These are phyloP conservation scores for Inga laurina DNA, from an alignment of 306 rosid species.

Conservation along the genomic window DNA sequence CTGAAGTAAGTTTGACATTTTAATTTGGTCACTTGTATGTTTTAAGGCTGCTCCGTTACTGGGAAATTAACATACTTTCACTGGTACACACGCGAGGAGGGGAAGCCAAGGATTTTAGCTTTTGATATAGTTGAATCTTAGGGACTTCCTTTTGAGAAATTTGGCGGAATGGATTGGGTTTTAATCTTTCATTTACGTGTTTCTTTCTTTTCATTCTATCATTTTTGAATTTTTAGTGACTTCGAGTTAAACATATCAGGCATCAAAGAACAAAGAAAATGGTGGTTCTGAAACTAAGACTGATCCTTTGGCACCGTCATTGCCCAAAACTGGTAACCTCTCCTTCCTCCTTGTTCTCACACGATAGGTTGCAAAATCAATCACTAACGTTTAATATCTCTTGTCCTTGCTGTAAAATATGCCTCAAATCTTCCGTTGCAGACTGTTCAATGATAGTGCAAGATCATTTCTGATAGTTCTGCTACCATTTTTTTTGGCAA, in stretches of 20 bases:
- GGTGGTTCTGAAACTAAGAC: constrained; percentile 26
- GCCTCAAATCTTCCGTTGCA: not conserved
- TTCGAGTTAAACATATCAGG: constrained; percentile 33
- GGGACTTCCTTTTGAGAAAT: not conserved
- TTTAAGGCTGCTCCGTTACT: not conserved
- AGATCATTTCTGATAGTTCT: not conserved
- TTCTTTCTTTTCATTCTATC: not conserved
- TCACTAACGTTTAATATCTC: not conserved
- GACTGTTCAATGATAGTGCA: not conserved
- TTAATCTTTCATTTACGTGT: not conserved
- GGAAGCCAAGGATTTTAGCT: not conserved
- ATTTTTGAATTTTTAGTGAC: not conserved
- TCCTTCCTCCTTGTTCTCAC: constrained; percentile 11
- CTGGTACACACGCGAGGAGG: not conserved
- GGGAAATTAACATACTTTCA: not conserved
- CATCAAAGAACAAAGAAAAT: constrained; percentile 38
- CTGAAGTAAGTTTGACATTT: constrained; percentile 36
- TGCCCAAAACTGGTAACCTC: constrained; percentile 36
- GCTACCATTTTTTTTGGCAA: not conserved
- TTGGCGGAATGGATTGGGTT: constrained; percentile 3
- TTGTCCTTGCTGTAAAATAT: not conserved
- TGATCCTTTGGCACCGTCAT: constrained; percentile 30
- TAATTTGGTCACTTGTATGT: not conserved
- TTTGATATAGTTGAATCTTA: not conserved
- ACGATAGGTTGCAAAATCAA: not conserved